Conservation (phyloP, 1,284 basidiomycete species). For the Clitocybe nebularis region DNA sequence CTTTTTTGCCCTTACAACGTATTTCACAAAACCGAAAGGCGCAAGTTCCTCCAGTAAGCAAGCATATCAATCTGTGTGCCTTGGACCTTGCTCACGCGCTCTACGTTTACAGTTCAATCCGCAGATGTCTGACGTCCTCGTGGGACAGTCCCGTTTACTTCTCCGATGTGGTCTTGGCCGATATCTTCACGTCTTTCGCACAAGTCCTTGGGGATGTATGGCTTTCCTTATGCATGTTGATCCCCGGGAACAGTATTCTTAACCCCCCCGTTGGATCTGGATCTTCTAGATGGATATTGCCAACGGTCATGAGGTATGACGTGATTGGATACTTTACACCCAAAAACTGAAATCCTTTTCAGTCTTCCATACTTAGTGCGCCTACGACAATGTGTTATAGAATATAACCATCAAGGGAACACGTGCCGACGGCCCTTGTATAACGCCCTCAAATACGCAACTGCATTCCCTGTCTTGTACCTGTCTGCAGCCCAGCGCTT, state of each 20-base stretch:
- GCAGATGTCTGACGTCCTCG: constrained; percentile 71
- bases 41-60: constrained; percentile 70
- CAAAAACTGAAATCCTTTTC: constrained; percentile 11
- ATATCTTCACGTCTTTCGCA: constrained; percentile 94
- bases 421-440: constrained; percentile 73
- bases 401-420: constrained; percentile 71
- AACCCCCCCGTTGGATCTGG: constrained; percentile 59
- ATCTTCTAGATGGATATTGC: constrained; percentile 70
- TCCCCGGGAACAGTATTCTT: constrained; percentile 73
- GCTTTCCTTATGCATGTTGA: constrained; percentile 79
- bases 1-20: constrained; percentile 67
- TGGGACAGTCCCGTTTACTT: constrained; percentile 71
- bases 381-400: constrained; percentile 89
- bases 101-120: constrained; percentile 49
- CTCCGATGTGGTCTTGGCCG: constrained; percentile 90
- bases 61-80: too few species aligned
- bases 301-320: constrained; percentile 79
- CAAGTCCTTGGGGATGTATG: constrained; percentile 96
- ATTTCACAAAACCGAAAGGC: constrained; percentile 65
- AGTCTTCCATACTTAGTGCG: constrained; percentile 91
- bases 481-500: constrained; percentile 83
- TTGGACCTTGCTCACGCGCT: constrained; percentile 4
- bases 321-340: constrained; percentile 2
- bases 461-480: constrained; percentile 96
- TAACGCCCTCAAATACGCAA: constrained; percentile 96